Percentiles rank a stretch among this genome's conserved stretches.
These are phyloP conservation scores for Xylaria sp. DNA, from an alignment of 2,329 filamentous ascomycete genomes.

Conservation along the genomic window DNA sequence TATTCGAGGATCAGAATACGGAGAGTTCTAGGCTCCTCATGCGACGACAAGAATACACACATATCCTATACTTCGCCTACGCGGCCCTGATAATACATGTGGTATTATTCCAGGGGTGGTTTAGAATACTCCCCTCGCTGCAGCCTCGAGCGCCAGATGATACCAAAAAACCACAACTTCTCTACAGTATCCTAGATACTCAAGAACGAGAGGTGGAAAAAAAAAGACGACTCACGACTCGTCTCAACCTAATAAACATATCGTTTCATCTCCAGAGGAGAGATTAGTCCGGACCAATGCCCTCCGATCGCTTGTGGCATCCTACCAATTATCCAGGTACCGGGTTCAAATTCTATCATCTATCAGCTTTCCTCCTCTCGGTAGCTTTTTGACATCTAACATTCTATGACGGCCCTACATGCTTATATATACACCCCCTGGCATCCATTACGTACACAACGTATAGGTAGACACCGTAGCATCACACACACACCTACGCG, in stretches of 20 bases:
- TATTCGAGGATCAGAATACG: too few species aligned
- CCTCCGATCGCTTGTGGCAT: not conserved
- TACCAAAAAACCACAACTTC: not conserved
- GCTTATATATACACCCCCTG: slow-evolving; percentile 20
- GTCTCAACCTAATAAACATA: not conserved
- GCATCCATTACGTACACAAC: not conserved
- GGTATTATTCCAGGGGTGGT: not conserved
- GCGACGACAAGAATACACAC: not conserved
- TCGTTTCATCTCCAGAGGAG: not conserved
- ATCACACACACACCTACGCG: slow-evolving; percentile 4
- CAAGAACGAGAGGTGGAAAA: not conserved
- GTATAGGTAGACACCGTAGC: slow-evolving; percentile 23
- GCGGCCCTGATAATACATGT: too few species aligned
- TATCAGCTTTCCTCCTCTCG: slow-evolving; percentile 5
- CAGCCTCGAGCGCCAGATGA: not conserved
- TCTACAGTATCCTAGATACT: not conserved
- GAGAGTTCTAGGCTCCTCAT: too few species aligned
- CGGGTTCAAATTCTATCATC: slow-evolving; percentile 12
- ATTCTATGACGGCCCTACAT: not conserved
- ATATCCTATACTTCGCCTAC: not conserved
- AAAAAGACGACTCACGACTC: not conserved
- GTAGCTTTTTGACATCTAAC: not conserved
- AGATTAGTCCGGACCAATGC: not conserved
- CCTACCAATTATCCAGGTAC: not conserved
- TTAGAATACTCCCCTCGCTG: not conserved